Base-by-base conservation (phyloP, 371 early-diverging fungal genomes). In the Mucor piriformis region DNA sequence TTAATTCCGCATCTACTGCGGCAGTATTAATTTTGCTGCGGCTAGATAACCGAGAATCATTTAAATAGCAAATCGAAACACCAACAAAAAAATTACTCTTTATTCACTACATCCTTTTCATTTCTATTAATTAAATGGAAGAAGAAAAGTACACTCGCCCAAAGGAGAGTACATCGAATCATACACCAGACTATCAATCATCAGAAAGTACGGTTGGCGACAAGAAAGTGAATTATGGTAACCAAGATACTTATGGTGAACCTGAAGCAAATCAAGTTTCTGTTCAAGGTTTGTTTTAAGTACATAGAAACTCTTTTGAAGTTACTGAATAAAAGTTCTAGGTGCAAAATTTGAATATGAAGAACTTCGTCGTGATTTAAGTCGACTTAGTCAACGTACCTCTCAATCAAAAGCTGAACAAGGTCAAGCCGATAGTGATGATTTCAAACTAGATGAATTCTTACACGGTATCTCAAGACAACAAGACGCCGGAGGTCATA, bases 291-390 rank as follows among this genome's bases (percentile, higher is more conserved):
- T 50, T 25, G 7, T 15, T 27, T 25, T n/a, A n/a, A n/a, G n/a
- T n/a, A n/a, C n/a, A n/a, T n/a, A n/a, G n/a, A n/a, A n/a, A n/a
- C n/a, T n/a, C n/a, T n/a, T n/a, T n/a, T n/a, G n/a, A n/a, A n/a
- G n/a, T n/a, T n/a, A n/a, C n/a, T n/a, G n/a, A 42, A 16, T 10
- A 7, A 18, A 42, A 42, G 6, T 42, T 8, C 29, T 32, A 75
- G 79, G 50, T 54, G 79, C 79, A n/a, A 69, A 71, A 32, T 43
- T 47, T 18, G 73, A 78, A 46, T 78, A 69, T 37, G 61, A 78
- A 27, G 50, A 60, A 2, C 42, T 75, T 10, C 65, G 63, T 12
- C 55, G 63, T 6, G 72, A 78, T 50, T 50, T 75, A 33, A 67
- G 69, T 54, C 50, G 33, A 18, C 47, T 58, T 23, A 71, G 68